Base-by-base conservation (phyloP, 345 rosid genomes). In the Gossypium thurberi region DNA sequence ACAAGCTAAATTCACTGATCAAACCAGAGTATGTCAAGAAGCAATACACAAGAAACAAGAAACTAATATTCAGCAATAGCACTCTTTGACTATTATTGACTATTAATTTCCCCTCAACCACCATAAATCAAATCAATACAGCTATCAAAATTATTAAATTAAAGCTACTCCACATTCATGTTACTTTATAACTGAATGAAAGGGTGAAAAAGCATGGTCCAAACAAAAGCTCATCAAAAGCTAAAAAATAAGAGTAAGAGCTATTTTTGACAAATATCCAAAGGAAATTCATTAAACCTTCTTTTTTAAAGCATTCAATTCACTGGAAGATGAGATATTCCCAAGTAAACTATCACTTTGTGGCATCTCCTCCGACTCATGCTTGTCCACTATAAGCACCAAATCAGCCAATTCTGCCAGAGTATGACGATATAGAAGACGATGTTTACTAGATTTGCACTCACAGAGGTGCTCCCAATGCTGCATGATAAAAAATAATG, bases 401-500 rank as follows among this genome's bases (percentile, higher is more conserved):
- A 89, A 73, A 57, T 72, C 85, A 75, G 81, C 81, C 78, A 94
- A 79, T 78, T 92, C 95, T 56, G 92, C 92, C 77, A 92, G 84
- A 57, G 92, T 86, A 81, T 90, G 80, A 28, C 93, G 98, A 76
- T 94, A 94, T 46, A 81, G 88, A 43, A 94, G 91, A 68, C 88
- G 74, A 69, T 65, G 87, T 80, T 79, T 90, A 73, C 84, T 83
- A 70, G 90, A 75, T 72, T 92, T 83, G 82, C 98, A 94, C 80
- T 92, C 98, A 78, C 98, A 92, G 72, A 94, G 87, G 74, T 83
- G 95, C 65, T 83, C 85, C 92, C 93, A 90, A 70, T 94, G 98
- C 98, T 94, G 93, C 85, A 87, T 26, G 47, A 70, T 48, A 78
- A 42, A 58, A 64, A 78, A 69, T 47, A 47, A 18, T 56, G 8